phyloP scores from a whole-genome alignment of 2,329 filamentous ascomycete genomes.

The Calonectria honghensis region DNA sequence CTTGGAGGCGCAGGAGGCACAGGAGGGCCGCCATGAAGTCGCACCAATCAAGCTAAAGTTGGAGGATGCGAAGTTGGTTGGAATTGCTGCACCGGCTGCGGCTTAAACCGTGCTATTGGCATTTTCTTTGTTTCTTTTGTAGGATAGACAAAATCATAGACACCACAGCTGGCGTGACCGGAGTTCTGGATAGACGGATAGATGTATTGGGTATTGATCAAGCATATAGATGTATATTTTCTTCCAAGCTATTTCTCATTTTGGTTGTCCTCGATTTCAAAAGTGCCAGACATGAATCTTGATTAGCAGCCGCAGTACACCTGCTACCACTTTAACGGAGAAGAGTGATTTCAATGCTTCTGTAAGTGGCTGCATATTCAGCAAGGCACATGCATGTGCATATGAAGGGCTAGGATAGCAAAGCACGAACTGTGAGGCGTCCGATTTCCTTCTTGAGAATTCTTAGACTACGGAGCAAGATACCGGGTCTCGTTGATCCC shows the following conservation, averaged over 20 bases:
- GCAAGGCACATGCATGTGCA: no score
- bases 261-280: background rate
- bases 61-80: conserved; percentile 7
- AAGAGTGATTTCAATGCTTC: background rate
- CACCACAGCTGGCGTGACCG: conserved; percentile 15
- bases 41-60: conserved; percentile 23
- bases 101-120: background rate
- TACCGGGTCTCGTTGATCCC: background rate
- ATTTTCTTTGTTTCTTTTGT: conserved; percentile 24
- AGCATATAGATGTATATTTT: background rate
- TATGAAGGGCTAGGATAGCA: no score
- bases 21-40: conserved; percentile 34
- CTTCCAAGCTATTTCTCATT: background rate
- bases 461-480: background rate
- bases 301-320: background rate
- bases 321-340: background rate
- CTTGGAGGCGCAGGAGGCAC: conserved; percentile 47
- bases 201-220: background rate
- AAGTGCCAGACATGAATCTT: background rate
- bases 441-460: background rate
- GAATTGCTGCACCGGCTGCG: conserved; percentile 24
- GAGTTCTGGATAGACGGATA: conserved; percentile 16
- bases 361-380: background rate
- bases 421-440: no score
- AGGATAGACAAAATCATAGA: conserved; percentile 20